Percentiles rank a stretch among this genome's conserved stretches.
Conservation (phyloP, 176 grass and related monocot species). For the Ensete ventricosum region DNA sequence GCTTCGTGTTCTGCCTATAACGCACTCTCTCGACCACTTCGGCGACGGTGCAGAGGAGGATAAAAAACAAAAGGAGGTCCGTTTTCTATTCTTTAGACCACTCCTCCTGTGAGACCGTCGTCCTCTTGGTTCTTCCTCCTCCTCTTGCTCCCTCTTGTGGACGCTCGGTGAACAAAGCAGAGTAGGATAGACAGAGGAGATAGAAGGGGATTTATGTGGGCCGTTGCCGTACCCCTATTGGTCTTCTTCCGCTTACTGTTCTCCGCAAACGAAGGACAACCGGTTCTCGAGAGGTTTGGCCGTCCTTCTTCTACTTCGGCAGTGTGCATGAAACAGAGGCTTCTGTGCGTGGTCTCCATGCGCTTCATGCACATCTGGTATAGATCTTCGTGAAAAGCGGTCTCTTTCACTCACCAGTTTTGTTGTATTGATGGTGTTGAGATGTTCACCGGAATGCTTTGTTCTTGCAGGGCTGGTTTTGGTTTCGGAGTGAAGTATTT, state of each 20-base stretch:
- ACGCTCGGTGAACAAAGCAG: neutral
- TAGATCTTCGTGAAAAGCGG: neutral
- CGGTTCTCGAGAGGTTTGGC: neutral
- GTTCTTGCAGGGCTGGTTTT: constrained; percentile 8
- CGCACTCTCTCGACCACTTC: too few species aligned
- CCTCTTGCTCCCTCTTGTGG: neutral
- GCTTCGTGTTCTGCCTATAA: too few species aligned
- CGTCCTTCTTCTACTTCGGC: neutral
- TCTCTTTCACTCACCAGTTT: neutral
- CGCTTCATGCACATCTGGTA: neutral
- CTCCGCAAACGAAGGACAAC: neutral
- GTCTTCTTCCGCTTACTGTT: neutral
- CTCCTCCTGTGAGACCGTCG: too few species aligned
- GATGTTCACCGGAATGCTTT: neutral
- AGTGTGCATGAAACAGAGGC: constrained; percentile 3
- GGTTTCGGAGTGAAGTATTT: constrained; percentile 8
- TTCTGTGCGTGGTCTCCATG: neutral
- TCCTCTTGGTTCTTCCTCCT: neutral
- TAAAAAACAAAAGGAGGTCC: too few species aligned
- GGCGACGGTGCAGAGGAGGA: too few species aligned
- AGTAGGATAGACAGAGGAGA: neutral
- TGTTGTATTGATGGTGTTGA: neutral
- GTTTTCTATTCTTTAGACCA: too few species aligned
- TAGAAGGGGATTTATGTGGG: constrained; percentile 2
- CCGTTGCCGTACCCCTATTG: neutral